Percentiles rank a stretch among this genome's conserved stretches.
Conservation (phyloP, 495 filamentous ascomycete genomes). For the Aspergillus haitiensis region DNA sequence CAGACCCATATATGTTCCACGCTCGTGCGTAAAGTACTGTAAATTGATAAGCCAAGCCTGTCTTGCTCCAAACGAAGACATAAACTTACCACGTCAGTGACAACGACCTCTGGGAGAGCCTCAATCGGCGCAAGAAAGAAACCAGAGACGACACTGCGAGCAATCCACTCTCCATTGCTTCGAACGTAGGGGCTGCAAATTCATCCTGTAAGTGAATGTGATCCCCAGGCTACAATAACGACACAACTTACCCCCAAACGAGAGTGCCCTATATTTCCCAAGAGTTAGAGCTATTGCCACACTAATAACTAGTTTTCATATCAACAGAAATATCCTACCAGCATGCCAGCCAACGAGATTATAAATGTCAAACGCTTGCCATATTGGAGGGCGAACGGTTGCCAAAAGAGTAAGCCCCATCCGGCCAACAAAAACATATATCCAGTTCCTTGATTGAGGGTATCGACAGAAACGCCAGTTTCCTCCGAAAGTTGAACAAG, state of each 20-base stretch:
- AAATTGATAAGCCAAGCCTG: constrained; percentile 1
- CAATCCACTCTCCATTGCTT: constrained; percentile 63
- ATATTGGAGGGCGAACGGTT: constrained; percentile 65
- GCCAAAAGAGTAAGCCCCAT: constrained; percentile 68
- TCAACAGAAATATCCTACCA: constrained; percentile 32
- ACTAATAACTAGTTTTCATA: not conserved
- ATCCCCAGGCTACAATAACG: not conserved
- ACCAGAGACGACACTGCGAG: constrained; percentile 58
- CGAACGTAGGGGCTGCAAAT: constrained; percentile 35
- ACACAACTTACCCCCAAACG: constrained; percentile 43
- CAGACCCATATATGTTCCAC: constrained; percentile 63
- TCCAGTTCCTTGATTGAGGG: constrained; percentile 61
- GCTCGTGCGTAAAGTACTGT: constrained; percentile 64
- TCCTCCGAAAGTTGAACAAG: constrained; percentile 57
- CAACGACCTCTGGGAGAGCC: constrained; percentile 59
- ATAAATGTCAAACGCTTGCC: constrained; percentile 67
- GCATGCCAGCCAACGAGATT: constrained; percentile 54
- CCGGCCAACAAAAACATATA: constrained; percentile 64
- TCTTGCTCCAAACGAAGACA: not conserved
- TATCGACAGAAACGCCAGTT: constrained; percentile 53
- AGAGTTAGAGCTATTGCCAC: not conserved
- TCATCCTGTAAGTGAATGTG: constrained; percentile 5
- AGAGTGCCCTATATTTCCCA: constrained; percentile 28
- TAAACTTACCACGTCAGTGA: constrained; percentile 56
- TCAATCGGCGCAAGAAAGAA: constrained; percentile 69